phyloP scores from a whole-genome alignment of 768 basidiomycete species.

The Boletus speciosus region DNA sequence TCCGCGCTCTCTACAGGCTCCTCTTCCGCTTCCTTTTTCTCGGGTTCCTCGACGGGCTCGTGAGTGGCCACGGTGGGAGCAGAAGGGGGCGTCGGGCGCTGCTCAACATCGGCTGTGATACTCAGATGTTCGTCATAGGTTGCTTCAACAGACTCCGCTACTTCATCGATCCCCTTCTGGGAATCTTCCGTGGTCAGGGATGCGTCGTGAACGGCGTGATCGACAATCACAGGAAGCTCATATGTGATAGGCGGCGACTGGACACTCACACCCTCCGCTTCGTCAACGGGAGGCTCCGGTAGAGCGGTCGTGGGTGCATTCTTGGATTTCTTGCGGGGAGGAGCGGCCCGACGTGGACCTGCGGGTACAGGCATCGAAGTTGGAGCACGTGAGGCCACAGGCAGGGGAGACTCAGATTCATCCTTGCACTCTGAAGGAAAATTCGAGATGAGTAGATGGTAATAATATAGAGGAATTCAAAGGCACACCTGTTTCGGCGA shows the following conservation, averaged over 20 bases:
- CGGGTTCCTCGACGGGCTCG: conserved; percentile 5
- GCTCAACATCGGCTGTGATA: background rate
- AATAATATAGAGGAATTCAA: background rate
- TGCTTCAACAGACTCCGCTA: background rate
- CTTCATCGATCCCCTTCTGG: conserved; percentile 13
- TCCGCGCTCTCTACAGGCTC: conserved; percentile 3
- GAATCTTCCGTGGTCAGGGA: conserved; percentile 1
- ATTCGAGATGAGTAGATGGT: conserved; percentile 5
- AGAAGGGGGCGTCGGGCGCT: background rate
- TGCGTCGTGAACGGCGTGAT: conserved; percentile 5
- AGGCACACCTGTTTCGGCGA: conserved; percentile 18
- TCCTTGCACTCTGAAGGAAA: conserved; percentile 17
- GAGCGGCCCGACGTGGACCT: conserved; percentile 69
- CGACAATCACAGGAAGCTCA: conserved; percentile 1
- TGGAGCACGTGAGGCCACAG: conserved; percentile 39
- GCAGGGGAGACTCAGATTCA: conserved; percentile 27
- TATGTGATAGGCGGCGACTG: conserved; percentile 3
- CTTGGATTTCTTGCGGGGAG: conserved; percentile 67
- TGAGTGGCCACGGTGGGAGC: conserved; percentile 2
- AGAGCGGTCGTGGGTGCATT: conserved; percentile 38
- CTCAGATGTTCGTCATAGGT: background rate
- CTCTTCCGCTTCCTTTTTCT: conserved; percentile 16
- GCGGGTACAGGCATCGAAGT: conserved; percentile 71
- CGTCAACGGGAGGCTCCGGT: conserved; percentile 26
- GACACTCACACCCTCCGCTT: conserved; percentile 1